phyloP scores from a whole-genome alignment of 176 grass and related monocot genomes.

The Tillandsia leiboldiana region DNA sequence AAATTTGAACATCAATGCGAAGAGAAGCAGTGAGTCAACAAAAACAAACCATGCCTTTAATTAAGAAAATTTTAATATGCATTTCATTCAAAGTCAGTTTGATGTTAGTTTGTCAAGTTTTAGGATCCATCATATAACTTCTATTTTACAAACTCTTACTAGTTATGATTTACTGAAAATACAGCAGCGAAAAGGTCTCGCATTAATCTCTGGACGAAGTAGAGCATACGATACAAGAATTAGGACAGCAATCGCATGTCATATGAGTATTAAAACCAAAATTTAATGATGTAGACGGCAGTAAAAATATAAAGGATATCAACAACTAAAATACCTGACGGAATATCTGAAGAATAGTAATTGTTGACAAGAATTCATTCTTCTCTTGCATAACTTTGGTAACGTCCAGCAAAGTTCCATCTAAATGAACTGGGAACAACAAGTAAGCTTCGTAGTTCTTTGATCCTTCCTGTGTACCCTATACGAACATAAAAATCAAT shows the following conservation, averaged over 20 bases:
- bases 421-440: constrained; percentile 85
- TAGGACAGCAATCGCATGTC: background rate
- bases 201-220: too few species aligned
- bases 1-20: too few species aligned
- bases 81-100: too few species aligned
- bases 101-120: background rate
- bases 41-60: too few species aligned
- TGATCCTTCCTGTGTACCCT: constrained; percentile 59
- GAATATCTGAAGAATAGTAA: constrained; percentile 78
- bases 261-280: background rate
- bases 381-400: constrained; percentile 56
- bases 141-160: background rate
- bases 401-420: constrained; percentile 65
- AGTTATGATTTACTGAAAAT: too few species aligned
- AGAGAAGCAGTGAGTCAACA: too few species aligned
- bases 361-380: constrained; percentile 52
- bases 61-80: too few species aligned
- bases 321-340: constrained; percentile 45
- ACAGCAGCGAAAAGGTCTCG: too few species aligned
- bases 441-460: constrained; percentile 80
- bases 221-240: too few species aligned
- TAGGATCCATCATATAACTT: background rate
- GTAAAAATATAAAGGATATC: constrained; percentile 2
- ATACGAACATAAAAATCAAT: background rate
- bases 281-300: background rate